Base-by-base conservation (phyloP, 805 yeast species). In the Hanseniaspora singularis region DNA sequence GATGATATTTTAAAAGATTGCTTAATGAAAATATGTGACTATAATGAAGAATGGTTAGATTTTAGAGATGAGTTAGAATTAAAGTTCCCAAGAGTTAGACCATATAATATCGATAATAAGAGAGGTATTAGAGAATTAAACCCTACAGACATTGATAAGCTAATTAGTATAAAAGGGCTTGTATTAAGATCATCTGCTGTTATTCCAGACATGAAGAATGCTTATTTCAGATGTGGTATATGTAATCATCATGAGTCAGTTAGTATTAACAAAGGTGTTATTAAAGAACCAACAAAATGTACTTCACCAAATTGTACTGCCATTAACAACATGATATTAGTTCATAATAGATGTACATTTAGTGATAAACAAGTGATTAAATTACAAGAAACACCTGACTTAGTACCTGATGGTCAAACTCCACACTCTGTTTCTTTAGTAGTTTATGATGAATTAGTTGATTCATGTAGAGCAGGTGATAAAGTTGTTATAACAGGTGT, bases 401-500 rank as follows among this genome's bases (percentile, higher is more conserved):
- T 77, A 51, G 95, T 89, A 14, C 98, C 98, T 3, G 97, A 84
- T 65, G 98, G 98, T 15, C 98, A 92, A 64, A 92, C 98, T 2
- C 98, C 98, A 1, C 98, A 92, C 63, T 81, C 96, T 12, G 84
- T 92, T 40, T 85, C 95, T 6, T 67, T 92, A 24, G 86, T 96
- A 67, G 94, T 85, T 1, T 92, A 89, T 60, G 98, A 92, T 63
- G 97, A 92, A 61, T 70, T 92, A 51, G 98, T 92, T 1, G 98
- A 92, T 62, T 72, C 83, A 46, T 82, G 94, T 57, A 75, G 95
- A 56, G 96, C 98, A 8, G 98, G 98, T 70, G 98, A 92, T 63
- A 75, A 96, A 50, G 74, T 92, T 39, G 95, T 89, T 62, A 94
- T 88, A 16, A 87, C 96, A 49, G 98, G 98, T 51, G 81, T 94